phyloP scores from a whole-genome alignment of 1,139 yeast genomes.

The Trichomonascaceae sp. region DNA sequence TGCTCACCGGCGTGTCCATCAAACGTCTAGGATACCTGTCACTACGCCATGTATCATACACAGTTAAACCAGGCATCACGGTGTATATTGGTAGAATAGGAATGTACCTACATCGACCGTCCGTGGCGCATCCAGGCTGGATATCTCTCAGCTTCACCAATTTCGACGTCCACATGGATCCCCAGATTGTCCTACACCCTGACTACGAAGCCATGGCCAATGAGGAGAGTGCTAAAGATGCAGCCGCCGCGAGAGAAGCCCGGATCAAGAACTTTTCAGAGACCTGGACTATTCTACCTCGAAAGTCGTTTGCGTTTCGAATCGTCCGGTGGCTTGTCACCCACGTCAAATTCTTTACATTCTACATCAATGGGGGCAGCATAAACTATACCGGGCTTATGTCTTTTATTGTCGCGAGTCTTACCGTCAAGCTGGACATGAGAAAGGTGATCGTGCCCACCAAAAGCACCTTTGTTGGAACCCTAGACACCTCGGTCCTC shows the following conservation, averaged over 20 bases:
- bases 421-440: conserved; percentile 18
- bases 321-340: conserved; percentile 16
- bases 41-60: conserved; percentile 24
- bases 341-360: conserved; percentile 18
- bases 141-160: conserved; percentile 19
- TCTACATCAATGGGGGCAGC: conserved; percentile 16
- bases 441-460: conserved; percentile 10
- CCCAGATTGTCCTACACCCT: conserved; percentile 16
- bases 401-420: conserved; percentile 19
- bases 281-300: conserved; percentile 15
- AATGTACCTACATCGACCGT: conserved; percentile 27
- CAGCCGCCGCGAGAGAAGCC: conserved; percentile 7
- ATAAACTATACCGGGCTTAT: conserved; percentile 16
- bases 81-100: conserved; percentile 26
- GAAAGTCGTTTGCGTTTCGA: conserved; percentile 13
- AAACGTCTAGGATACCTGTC: conserved; percentile 31
- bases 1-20: conserved; percentile 30
- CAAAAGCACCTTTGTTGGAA: conserved; percentile 21
- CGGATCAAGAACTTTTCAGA: too few relatives aligned
- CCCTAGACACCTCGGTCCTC: conserved; percentile 21
- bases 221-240: background rate
- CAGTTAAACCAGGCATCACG: conserved; percentile 24
- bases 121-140: conserved; percentile 30
- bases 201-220: conserved; percentile 7
- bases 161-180: conserved; percentile 21